These are phyloP conservation scores for Penicillium coffeae DNA, from an alignment of 495 filamentous ascomycete genomes.

Conservation along the genomic window DNA sequence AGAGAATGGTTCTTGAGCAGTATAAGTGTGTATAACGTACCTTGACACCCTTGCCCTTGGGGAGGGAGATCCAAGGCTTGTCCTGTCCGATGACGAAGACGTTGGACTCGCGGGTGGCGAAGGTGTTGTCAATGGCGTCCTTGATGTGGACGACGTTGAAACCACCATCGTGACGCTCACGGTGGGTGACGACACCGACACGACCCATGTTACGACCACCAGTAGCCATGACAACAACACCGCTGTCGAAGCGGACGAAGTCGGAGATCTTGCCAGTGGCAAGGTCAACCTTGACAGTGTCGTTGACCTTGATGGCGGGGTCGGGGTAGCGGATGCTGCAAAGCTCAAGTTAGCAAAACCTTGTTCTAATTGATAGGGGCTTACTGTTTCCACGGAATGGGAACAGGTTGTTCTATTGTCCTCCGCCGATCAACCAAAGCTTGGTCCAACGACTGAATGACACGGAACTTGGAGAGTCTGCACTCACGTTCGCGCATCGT, in stretches of 20 bases:
- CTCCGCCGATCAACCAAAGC: slow-evolving; percentile 76
- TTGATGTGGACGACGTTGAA: slow-evolving; percentile 99
- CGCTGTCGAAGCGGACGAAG: slow-evolving; percentile 96
- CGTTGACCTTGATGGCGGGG: slow-evolving; percentile 97
- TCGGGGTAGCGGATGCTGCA: slow-evolving; percentile 97
- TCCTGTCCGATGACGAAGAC: slow-evolving; percentile 96
- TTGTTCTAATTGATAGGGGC: slow-evolving; percentile 21
- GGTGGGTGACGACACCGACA: slow-evolving; percentile 99
- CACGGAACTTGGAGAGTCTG: slow-evolving; percentile 66
- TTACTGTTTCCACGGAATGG: slow-evolving; percentile 34
- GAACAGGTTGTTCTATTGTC: slow-evolving; percentile 33
- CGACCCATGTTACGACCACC: slow-evolving; percentile 99
- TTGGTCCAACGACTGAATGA: slow-evolving; percentile 99
- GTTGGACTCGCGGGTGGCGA: slow-evolving; percentile 97
- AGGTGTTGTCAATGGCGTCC: slow-evolving; percentile 98
- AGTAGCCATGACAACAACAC: slow-evolving; percentile 94
- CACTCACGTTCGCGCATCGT: slow-evolving; percentile 99
- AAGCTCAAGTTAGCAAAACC: slow-evolving; percentile 34
- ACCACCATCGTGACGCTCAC: slow-evolving; percentile 98
- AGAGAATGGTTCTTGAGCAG: slow-evolving; percentile 8
- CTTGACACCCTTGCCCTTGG: slow-evolving; percentile 99
- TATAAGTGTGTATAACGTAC: slow-evolving; percentile 33
- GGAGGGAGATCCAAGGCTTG: slow-evolving; percentile 97
- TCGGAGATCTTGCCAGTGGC: slow-evolving; percentile 94
- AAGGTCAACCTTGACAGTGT: slow-evolving; percentile 98